Base-by-base conservation (phyloP, 176 grass and related monocot species). In the Poa pratensis region DNA sequence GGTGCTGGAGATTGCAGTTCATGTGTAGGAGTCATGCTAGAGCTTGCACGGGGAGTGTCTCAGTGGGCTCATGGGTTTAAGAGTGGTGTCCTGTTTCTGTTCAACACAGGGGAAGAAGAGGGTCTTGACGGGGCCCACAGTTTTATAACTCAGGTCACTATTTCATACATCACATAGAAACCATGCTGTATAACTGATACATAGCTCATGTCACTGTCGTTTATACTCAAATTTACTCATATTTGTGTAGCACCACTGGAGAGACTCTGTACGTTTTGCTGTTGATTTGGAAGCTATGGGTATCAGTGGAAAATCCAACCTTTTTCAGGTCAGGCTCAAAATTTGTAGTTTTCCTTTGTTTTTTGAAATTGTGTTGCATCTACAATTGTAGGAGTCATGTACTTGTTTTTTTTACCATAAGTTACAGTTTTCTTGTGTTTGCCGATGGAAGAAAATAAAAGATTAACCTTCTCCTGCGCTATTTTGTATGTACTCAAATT, bases 21-120 rank as follows among this genome's bases (percentile, higher is more conserved):
- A 23, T 99, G 96, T 87, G 83, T 99, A 73, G 90, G 81, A 81
- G 96, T 96, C 45, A 96, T 99, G 96, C 92, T 99, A 88, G 96
- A 96, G 86, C 90, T 99, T 90, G 96, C 96, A 81, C 87, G 91
- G 42, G 93, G 90, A 82, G 84, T 92, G 35, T 84, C 93, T 89
- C 96, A 99, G 63, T 91, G 93, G 96, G 93, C 93, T 78, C 96
- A 99, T 86, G 91, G 91, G 39, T 96, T 96, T 84, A 95, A 94
- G 84, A 89, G 81, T 20, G 91, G 96, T 78, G 54, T 99, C 23
- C 86, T 96, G 40, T 99, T 99, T 86, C 86, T 99, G 75, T 99
- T 99, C 35, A 99, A 99, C 85, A 96, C 96, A 52, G 96, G 96
- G 24, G 96, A 99, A 92, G 96, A 99, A 89, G 96, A 99, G 82